These are phyloP conservation scores for Mycena floridula DNA, from an alignment of 768 basidiomycete species.

Conservation along the genomic window DNA sequence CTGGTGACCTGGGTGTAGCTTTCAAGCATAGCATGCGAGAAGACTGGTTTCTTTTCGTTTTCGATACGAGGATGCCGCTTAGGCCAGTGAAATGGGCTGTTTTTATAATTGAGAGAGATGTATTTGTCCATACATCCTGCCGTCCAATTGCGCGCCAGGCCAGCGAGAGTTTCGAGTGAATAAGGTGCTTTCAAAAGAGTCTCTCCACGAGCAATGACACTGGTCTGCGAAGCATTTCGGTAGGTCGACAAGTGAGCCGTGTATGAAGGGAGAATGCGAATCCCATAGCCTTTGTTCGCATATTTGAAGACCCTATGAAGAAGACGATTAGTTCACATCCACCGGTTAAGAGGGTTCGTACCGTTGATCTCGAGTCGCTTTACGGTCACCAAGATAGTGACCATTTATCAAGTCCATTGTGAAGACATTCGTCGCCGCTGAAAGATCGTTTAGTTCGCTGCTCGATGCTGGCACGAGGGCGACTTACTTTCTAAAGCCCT, in stretches of 20 bases:
- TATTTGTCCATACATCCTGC: constrained; percentile 3
- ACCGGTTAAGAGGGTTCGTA: too few species aligned
- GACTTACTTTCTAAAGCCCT: constrained; percentile 13
- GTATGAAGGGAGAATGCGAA: constrained; percentile 12
- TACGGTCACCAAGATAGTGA: too few species aligned
- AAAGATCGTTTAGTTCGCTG: background rate
- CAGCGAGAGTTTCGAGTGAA: background rate
- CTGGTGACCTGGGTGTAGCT: too few species aligned
- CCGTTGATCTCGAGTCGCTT: too few species aligned
- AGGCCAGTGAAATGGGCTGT: background rate
- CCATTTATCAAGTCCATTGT: constrained; percentile 13
- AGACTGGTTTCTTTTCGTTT: too few species aligned
- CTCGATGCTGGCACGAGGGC: background rate
- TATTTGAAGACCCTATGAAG: constrained; percentile 12
- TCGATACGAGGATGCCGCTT: too few species aligned
- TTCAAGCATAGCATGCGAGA: too few species aligned
- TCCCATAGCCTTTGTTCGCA: constrained; percentile 12
- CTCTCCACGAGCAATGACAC: constrained; percentile 2
- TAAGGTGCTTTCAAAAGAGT: constrained; percentile 2
- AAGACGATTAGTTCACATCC: background rate
- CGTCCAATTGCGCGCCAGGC: constrained; percentile 6
- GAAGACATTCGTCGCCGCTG: constrained; percentile 11
- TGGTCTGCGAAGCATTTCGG: background rate
- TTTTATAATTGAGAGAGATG: constrained; percentile 5
- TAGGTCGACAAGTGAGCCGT: constrained; percentile 7